Conservation (phyloP, 2,329 filamentous ascomycete species). For the Paraphaeosphaeria minitans region DNA sequence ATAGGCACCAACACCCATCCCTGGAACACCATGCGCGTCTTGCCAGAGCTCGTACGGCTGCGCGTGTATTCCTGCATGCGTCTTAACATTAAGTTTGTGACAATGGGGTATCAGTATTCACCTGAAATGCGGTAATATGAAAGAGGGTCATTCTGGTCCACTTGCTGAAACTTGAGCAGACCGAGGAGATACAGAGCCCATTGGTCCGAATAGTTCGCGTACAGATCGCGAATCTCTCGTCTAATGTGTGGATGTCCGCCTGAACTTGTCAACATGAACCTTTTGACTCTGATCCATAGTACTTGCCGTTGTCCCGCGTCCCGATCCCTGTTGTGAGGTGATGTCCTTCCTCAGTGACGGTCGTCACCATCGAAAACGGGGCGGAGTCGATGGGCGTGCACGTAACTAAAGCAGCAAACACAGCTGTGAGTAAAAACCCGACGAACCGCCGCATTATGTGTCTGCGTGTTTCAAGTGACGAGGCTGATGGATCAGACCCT, state of each 20-base stretch:
- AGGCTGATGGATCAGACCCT: neutral
- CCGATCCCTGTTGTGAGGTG: slow-evolving; percentile 27
- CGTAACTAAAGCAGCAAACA: slow-evolving; percentile 13
- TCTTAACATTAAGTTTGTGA: neutral
- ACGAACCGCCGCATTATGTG: neutral
- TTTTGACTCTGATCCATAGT: no score
- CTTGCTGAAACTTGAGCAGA: slow-evolving; percentile 70
- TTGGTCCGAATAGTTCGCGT: slow-evolving; percentile 61
- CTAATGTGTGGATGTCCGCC: slow-evolving; percentile 50
- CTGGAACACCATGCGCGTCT: slow-evolving; percentile 32
- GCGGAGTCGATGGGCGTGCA: slow-evolving; percentile 13
- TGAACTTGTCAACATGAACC: slow-evolving; percentile 18
- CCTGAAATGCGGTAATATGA: slow-evolving; percentile 82
- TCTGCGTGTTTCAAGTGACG: neutral
- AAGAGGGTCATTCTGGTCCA: slow-evolving; percentile 64
- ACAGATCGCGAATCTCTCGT: slow-evolving; percentile 70
- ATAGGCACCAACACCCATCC: slow-evolving; percentile 59
- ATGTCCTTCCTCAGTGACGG: slow-evolving; percentile 13
- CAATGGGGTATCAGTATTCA: slow-evolving; percentile 40
- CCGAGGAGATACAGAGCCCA: slow-evolving; percentile 80
- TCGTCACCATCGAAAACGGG: neutral
- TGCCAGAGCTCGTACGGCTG: slow-evolving; percentile 44
- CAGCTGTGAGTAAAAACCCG: slow-evolving; percentile 3
- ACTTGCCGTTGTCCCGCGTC: slow-evolving; percentile 26
- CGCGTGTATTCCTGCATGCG: slow-evolving; percentile 40